Evolutionary conservation across 495 filamentous ascomycete genomes (phyloP), one percentile per base, ranked within the genome.

Genomic region (Ramalina intermedia): DNA sequence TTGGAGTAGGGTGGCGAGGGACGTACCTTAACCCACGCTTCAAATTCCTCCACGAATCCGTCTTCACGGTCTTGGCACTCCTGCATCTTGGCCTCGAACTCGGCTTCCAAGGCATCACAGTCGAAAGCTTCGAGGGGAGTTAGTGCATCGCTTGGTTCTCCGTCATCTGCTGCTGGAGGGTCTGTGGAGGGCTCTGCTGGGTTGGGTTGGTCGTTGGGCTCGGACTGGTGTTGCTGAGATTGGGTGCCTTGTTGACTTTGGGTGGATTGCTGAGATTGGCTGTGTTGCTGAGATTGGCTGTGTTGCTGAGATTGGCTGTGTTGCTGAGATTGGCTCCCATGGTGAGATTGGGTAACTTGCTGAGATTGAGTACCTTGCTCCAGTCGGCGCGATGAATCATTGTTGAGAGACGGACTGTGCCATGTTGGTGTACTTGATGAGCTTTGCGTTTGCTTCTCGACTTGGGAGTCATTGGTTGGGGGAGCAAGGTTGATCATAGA

Each of bases 101-200:
- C 74, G 21, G 68, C 61, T 60, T 85, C 70, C 16, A 90, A 73
- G 36, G 81, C 74, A 6, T 77, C 70, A 82, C 82, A 87, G 58
- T 82, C 71, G 54, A 79, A 82, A 13, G 54, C 54, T 20, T 65
- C 58, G 0, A 75, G 53, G 13, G 43, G 29, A 21, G n/a, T 44
- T 9, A 33, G 29, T 33, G 29, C 29, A 11, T 33, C 29, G 12
- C 29, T 33, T 33, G 29, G 29, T 11, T 33, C 29, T 33, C 7
- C 12, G 2, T 33, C 29, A 33, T 33, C 7, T 11, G 12, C 7
- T 11, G 12, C 12, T 7, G 7, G 8, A 2, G 6, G 3, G 29
- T 33, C 29, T 33, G 29, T 8, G 29, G 29, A 33, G 12, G 29
- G 29, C 29, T 33, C 29, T 11, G 12, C 29, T 7, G 7, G 8